These are phyloP conservation scores for Penicillium crystallinum DNA, from an alignment of 495 filamentous ascomycete species.

Conservation along the genomic window DNA sequence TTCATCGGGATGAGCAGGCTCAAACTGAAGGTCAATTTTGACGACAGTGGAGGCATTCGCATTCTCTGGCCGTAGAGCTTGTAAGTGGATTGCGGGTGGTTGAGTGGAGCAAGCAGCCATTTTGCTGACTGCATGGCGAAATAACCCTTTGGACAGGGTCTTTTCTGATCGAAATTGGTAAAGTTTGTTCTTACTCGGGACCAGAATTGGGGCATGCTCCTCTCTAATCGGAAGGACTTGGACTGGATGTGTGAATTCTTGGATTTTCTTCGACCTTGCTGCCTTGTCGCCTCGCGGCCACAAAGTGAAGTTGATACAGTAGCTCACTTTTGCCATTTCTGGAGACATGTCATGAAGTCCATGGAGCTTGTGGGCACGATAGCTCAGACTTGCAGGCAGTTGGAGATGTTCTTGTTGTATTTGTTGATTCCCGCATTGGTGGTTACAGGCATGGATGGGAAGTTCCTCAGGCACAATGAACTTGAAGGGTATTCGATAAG, in stretches of 20 bases:
- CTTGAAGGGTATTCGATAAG: background rate
- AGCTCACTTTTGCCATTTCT: background rate
- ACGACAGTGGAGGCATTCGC: background rate
- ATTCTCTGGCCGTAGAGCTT: background rate
- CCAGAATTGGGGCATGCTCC: constrained; percentile 1
- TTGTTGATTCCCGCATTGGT: constrained; percentile 1
- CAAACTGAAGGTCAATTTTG: background rate
- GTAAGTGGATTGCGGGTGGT: background rate
- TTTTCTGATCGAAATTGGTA: background rate
- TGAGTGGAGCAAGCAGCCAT: background rate
- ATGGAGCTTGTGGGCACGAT: background rate
- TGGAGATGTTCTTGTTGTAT: constrained; percentile 7
- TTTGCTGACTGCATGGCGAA: background rate
- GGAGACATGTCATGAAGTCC: constrained; percentile 4
- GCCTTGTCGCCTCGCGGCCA: background rate
- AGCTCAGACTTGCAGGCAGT: background rate
- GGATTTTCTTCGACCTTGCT: background rate
- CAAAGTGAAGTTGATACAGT: constrained; percentile 2
- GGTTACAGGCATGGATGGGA: constrained; percentile 4
- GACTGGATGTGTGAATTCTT: background rate
- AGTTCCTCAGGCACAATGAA: constrained; percentile 2
- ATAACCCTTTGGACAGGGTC: background rate
- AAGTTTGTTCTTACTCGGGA: background rate
- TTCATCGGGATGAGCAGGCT: background rate
- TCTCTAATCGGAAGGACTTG: constrained; percentile 1